Evolutionary conservation across 805 yeast species (phyloP), one percentile per base, ranked within the genome.

Genomic region (Candida ulmi): DNA sequence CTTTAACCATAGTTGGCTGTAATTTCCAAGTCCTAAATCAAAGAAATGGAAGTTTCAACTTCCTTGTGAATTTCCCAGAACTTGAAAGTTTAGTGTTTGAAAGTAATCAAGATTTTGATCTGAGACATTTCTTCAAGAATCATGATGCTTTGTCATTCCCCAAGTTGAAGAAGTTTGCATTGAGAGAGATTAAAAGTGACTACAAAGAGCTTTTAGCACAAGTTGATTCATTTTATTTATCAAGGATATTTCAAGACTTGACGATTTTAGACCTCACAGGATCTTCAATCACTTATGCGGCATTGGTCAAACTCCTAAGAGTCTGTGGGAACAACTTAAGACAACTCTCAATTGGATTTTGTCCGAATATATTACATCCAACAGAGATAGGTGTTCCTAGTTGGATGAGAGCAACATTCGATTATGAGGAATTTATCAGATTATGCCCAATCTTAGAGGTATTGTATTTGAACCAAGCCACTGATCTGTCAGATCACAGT

Each of bases 401-500:
- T 31, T 12, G 8, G 8, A 5, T 19, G 16, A 45, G 47, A 12
- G 41, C 41, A 8, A 44, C 46, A 13, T 52, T 55, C 27, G 37
- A 50, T 4, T 51, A 52, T 38, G 46, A 46, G 2, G 51, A 48
- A 6, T 42, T 55, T 19, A 32, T 47, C 4, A 17, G 32, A n/a
- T 26, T 39, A 7, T 43, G 48, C 24, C 55, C 54, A 18, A 12
- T 28, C 4, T 31, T 55, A 13, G 44, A 45, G 16, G 46, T 44
- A 1, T 19, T 54, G 3, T 46, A 46, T 17, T 8, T 55, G 35
- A 51, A 52, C 15, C 57, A 55, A 31, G 40, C 58, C 0, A 42
- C 50, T 6, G 53, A 48, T 18, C 48, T 55, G 15, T 45, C 47
- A 19, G 58, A 54, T 38, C 45, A 40, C 36, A 37, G 58, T 8